Evolutionary conservation across 192 early-diverging fungal species (phyloP).

Genomic region (Mortierella alpina): DNA sequence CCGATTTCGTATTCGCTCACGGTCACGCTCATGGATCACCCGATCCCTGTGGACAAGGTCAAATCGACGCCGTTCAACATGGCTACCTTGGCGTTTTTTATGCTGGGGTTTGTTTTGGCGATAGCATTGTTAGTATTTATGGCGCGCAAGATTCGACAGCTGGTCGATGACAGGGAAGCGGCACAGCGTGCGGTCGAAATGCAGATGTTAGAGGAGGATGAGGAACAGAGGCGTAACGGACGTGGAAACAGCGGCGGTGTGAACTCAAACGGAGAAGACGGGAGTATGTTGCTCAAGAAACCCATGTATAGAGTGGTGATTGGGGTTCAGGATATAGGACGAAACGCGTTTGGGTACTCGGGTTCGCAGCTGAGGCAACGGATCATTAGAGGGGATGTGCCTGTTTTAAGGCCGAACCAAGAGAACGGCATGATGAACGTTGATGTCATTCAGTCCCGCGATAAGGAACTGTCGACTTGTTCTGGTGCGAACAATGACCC

Average conservation of each 20-base stretch:
- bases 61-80: conserved; percentile 27
- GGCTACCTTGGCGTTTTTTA: conserved; percentile 43
- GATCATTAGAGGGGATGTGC: not conserved
- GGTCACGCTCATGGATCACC: conserved; percentile 16
- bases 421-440: no score
- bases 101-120: conserved; percentile 36
- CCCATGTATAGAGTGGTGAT: conserved; percentile 40
- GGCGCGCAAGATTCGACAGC: conserved; percentile 40
- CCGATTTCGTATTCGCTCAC: conserved; percentile 20
- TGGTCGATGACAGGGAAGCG: conserved; percentile 27
- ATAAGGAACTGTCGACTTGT: not conserved
- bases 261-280: conserved; percentile 6
- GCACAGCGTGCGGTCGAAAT: conserved; percentile 24
- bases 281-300: conserved; percentile 13
- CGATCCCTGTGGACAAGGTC: not conserved
- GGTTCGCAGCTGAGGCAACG: conserved; percentile 10
- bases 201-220: conserved; percentile 38
- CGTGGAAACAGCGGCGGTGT: conserved; percentile 12
- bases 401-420: not conserved
- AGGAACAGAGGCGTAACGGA: conserved; percentile 8
- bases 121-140: conserved; percentile 20
- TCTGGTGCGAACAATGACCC: not conserved
- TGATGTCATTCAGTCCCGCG: no score
- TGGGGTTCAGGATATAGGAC: conserved; percentile 25
- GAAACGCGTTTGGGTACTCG: conserved; percentile 2